Evolutionary conservation across 2,329 filamentous ascomycete genomes (phyloP).

Genomic region (Fusarium mangiferae): DNA sequence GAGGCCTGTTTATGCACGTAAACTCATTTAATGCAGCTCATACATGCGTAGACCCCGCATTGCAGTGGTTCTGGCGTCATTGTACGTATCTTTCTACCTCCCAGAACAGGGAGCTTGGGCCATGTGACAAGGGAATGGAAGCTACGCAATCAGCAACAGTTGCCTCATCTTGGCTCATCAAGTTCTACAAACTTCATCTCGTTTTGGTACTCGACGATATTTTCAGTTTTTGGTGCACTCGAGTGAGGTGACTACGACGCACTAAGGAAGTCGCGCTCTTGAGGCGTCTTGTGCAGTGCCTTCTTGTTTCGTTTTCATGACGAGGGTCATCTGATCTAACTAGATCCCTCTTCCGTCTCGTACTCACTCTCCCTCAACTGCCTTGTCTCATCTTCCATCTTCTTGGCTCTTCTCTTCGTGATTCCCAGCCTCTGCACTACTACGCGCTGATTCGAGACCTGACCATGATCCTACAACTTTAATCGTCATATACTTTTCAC

Average conservation of each 20-base stretch:
- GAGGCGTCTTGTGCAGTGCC: conserved; percentile 4
- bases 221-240: background rate
- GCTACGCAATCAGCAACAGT: conserved; percentile 13
- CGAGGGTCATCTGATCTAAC: conserved; percentile 22
- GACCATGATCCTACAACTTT: conserved; percentile 28
- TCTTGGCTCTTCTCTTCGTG: conserved; percentile 18
- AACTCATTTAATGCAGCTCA: conserved; percentile 31
- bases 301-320: conserved; percentile 13
- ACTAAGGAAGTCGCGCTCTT: conserved; percentile 23
- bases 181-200: conserved; percentile 29
- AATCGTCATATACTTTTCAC: background rate
- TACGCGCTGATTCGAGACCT: conserved; percentile 10
- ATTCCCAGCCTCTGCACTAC: conserved; percentile 15
- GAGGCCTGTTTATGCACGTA: conserved; percentile 25
- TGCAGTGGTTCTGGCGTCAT: conserved; percentile 31
- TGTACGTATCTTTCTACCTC: conserved; percentile 21
- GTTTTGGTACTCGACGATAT: background rate
- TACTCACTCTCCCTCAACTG: conserved; percentile 23
- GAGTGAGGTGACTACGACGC: conserved; percentile 2
- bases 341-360: conserved; percentile 12
- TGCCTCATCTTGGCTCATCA: conserved; percentile 13
- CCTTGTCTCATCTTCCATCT: conserved; percentile 29
- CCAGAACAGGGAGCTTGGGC: conserved; percentile 39
- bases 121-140: conserved; percentile 38
- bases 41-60: conserved; percentile 36